Evolutionary conservation across 257 asterid genomes (phyloP), one percentile per base, ranked within the genome.

Genomic region (Solanum virginianum): DNA sequence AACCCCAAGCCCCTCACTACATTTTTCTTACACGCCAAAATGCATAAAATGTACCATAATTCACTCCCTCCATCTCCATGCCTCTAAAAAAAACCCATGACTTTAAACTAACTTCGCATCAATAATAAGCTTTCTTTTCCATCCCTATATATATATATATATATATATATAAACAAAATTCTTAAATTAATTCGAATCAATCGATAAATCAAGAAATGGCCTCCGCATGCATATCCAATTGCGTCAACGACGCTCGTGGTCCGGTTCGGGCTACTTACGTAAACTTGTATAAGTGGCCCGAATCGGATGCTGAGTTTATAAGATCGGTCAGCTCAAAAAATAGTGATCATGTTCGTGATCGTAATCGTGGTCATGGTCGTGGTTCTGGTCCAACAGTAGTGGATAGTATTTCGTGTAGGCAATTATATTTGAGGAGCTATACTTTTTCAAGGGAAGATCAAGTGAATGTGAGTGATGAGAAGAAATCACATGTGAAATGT

Each of bases 261-360:
- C 98, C 98, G 2, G 91, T 92, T 5, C 87, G 97, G 54, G 97
- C 94, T 49, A 93, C 90, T 22, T 93, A 94, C 24, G 90, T 90
- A 13, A 95, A 89, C 89, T 92, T 93, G 56, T 94, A 94, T 92
- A 95, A 94, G 85, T 93, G 98, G 98, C 97, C 98, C 74, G 98
- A 91, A 88, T 93, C 98, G 51, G 98, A 94, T 54, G 94, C 91
- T 26, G 98, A 92, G 82, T 95, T 95, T 83, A 93, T 95, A 8
- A 59, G 94, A 18, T 94, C 97, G 1, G 86, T 94, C 87, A 94
- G 95, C 84, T 59, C 79, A 3, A 74, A 79, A 24, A 45, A 81
- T 36, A 68, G 55, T 7, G 65, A 24, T 22, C 29, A 16, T 26
- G 47, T 16, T 55, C 77, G 11, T 36, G 24, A 24, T 55, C 81